Percentiles rank a stretch among this genome's conserved stretches.
phyloP scores from a whole-genome alignment of 495 filamentous ascomycete species.

The Lasiosphaeris hirsuta region DNA sequence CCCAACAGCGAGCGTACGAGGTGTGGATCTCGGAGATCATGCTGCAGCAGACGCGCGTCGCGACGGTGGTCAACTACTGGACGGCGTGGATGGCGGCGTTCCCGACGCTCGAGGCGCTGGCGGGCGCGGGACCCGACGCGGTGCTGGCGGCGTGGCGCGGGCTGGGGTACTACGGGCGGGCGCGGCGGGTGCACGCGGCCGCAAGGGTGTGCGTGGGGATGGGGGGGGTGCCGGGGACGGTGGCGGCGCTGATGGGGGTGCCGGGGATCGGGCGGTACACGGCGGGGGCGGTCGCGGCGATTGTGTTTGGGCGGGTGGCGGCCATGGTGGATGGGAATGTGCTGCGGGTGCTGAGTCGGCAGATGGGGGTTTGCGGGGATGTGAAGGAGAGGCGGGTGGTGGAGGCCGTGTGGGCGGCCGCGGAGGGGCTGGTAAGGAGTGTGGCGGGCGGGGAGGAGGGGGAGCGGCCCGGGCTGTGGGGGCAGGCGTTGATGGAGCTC shows the following conservation, averaged over 20 bases:
- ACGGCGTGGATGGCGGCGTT: constrained; percentile 43
- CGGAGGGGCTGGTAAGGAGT: constrained; percentile 35
- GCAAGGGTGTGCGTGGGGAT: constrained; percentile 31
- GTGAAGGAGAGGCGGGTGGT: constrained; percentile 39
- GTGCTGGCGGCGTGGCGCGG: constrained; percentile 41
- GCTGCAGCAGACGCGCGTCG: constrained; percentile 51
- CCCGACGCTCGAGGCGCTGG: constrained; percentile 39
- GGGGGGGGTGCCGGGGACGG: constrained; percentile 32
- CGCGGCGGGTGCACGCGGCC: constrained; percentile 37
- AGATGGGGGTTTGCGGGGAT: constrained; percentile 40
- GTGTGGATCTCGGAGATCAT: constrained; percentile 52
- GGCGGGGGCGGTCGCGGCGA: constrained; percentile 44
- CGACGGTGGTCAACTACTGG: constrained; percentile 42
- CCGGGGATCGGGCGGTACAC: constrained; percentile 48
- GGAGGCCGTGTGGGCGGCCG: constrained; percentile 42
- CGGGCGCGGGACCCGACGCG: constrained; percentile 33
- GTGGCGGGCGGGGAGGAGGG: constrained; percentile 26
- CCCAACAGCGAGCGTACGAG: constrained; percentile 41
- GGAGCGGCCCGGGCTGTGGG: constrained; percentile 43
- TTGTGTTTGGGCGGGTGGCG: constrained; percentile 41
- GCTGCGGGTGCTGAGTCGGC: constrained; percentile 41
- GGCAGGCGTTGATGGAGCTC: constrained; percentile 48
- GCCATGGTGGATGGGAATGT: constrained; percentile 52
- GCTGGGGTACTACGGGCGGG: constrained; percentile 46
- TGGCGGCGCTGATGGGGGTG: constrained; percentile 30